These are phyloP conservation scores for Hibiscus trionum DNA, from an alignment of 345 rosid species.

Conservation along the genomic window DNA sequence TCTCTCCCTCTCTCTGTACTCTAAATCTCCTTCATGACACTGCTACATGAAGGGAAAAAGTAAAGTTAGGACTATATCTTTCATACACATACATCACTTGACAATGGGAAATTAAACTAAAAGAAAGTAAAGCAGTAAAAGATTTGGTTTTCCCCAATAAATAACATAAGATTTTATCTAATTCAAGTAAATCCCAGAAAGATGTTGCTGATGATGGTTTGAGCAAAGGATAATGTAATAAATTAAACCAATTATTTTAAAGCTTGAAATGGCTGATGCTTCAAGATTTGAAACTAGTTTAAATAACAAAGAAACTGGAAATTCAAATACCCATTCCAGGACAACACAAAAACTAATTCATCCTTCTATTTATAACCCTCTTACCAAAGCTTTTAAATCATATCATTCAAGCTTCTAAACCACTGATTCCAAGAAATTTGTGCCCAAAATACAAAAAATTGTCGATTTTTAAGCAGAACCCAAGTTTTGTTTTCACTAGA, in stretches of 20 bases:
- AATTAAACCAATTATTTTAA: neutral
- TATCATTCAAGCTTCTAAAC: no score
- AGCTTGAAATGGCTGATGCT: neutral
- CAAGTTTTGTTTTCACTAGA: neutral
- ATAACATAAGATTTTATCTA: no score
- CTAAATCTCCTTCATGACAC: conserved; percentile 6
- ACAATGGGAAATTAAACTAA: neutral
- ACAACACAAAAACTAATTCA: neutral
- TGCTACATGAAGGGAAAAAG: neutral
- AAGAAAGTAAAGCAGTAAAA: neutral
- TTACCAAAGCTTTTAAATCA: no score
- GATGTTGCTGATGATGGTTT: neutral
- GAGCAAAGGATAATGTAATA: neutral
- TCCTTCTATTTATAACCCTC: no score
- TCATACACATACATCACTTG: neutral
- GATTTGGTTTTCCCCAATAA: no score
- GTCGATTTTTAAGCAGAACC: neutral
- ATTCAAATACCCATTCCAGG: neutral
- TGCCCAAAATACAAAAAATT: neutral
- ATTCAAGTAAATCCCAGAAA: neutral
- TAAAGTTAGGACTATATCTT: neutral
- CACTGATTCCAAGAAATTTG: neutral
- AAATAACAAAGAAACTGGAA: neutral
- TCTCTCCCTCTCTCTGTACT: neutral
- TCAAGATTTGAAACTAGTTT: neutral